These are phyloP conservation scores for Coniochaeta prunicola DNA, from an alignment of 2,329 filamentous ascomycete genomes.

Conservation along the genomic window DNA sequence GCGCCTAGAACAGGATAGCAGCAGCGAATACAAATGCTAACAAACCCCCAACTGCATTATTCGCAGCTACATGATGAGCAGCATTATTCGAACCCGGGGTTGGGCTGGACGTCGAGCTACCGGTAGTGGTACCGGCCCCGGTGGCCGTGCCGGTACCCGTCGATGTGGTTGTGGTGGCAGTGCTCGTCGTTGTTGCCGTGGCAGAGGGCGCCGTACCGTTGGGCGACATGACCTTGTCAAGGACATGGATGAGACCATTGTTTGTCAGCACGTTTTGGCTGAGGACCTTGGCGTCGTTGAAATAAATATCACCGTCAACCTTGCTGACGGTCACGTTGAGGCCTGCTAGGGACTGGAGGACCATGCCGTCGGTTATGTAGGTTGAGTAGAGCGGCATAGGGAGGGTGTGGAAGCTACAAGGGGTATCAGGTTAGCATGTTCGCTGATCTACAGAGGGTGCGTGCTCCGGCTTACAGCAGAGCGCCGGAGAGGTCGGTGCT, in stretches of 20 bases:
- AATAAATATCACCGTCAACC: conserved; percentile 6
- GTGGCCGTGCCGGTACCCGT: background rate
- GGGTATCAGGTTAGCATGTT: background rate
- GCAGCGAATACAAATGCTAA: background rate
- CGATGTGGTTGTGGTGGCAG: background rate
- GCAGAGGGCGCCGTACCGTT: background rate
- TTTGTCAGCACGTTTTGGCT: conserved; percentile 16
- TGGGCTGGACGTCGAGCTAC: background rate
- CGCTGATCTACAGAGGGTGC: background rate
- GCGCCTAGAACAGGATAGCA: background rate
- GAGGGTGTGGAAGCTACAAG: conserved; percentile 12
- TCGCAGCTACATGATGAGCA: background rate
- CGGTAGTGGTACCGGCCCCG: background rate
- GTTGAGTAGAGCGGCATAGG: conserved; percentile 12
- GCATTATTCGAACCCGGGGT: background rate
- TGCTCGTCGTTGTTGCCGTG: background rate
- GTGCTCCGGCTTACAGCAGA: conserved; percentile 9
- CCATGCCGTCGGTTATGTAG: conserved; percentile 11
- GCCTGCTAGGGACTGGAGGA: conserved; percentile 8
- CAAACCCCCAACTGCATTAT: background rate
- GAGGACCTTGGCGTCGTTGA: conserved; percentile 13
- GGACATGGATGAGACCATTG: conserved; percentile 16
- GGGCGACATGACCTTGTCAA: conserved; percentile 15
- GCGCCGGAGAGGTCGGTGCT: conserved; percentile 8
- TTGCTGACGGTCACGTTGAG: conserved; percentile 7